These are phyloP conservation scores for Neoarthrinium moseri DNA, from an alignment of 2,329 filamentous ascomycete species.

Conservation along the genomic window DNA sequence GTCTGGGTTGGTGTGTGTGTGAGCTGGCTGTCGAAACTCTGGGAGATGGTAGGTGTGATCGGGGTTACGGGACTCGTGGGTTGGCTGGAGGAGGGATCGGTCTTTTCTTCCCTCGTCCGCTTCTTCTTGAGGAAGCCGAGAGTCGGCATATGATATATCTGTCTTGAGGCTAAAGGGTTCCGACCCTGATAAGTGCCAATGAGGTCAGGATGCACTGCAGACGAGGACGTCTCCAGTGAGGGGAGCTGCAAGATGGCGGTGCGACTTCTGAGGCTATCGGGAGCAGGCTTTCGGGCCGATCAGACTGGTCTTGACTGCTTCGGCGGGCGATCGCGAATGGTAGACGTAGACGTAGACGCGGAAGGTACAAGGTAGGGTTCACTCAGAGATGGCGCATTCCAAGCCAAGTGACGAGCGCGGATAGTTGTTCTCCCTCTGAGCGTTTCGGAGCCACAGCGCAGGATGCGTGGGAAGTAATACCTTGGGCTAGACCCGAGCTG, in stretches of 20 bases:
- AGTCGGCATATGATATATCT: constrained; percentile 71
- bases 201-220: not conserved
- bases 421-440: not conserved
- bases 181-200: constrained; percentile 14
- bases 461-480: not conserved
- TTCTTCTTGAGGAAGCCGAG: constrained; percentile 98
- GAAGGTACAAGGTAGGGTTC: no score
- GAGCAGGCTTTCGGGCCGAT: not conserved
- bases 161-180: constrained; percentile 25
- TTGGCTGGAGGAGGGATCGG: constrained; percentile 66
- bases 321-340: not conserved
- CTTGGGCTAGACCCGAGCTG: not conserved
- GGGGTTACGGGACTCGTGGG: constrained; percentile 63
- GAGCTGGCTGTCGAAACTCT: constrained; percentile 46
- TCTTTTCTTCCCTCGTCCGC: constrained; percentile 87
- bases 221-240: not conserved
- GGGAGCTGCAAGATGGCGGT: no score
- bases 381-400: constrained; percentile 7
- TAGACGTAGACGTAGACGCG: not conserved
- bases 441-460: not conserved
- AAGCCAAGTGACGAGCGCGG: not conserved
- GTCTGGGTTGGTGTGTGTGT: constrained; percentile 31
- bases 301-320: not conserved
- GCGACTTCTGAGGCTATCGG: not conserved
- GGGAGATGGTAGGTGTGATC: constrained; percentile 53